A percentile compares a stretch with the other conserved stretches of the same genome.
Evolutionary conservation across 2,329 filamentous ascomycete genomes (phyloP).

Genomic region (Botryotinia convoluta): DNA sequence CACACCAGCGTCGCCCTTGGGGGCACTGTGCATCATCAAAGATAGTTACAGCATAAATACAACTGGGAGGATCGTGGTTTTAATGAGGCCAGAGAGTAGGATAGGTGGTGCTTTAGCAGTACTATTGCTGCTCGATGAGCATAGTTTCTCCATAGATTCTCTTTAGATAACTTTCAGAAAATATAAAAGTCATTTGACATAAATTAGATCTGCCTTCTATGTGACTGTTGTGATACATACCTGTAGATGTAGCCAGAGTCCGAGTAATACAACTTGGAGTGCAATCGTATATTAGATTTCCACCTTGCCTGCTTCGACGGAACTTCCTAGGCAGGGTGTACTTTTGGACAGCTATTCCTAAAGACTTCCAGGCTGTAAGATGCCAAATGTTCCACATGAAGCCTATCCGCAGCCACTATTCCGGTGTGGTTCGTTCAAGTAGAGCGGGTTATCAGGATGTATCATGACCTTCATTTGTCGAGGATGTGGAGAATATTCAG

Average conservation of each 20-base stretch:
- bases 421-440: too few species aligned
- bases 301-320: not conserved
- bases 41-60: constrained; percentile 15
- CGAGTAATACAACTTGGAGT: too few species aligned
- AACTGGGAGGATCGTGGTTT: not conserved
- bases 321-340: too few species aligned
- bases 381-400: too few species aligned
- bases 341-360: not conserved
- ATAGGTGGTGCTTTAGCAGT: not conserved
- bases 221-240: not conserved
- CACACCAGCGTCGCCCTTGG: not conserved
- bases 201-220: not conserved
- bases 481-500: too few species aligned
- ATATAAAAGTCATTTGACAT: constrained; percentile 1
- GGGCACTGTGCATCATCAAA: constrained; percentile 6
- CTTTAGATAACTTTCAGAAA: not conserved
- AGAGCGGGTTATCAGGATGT: too few species aligned
- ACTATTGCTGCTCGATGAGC: not conserved
- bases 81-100: not conserved
- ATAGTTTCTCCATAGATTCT: not conserved
- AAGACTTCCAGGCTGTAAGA: too few species aligned
- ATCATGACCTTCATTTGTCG: too few species aligned
- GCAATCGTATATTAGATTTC: not conserved
- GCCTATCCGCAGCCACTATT: too few species aligned
- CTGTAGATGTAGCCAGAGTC: not conserved